Percentiles rank a stretch among this genome's conserved stretches.
Evolutionary conservation across 2,329 filamentous ascomycete species (phyloP).

Genomic region (Epichloe baconii): DNA sequence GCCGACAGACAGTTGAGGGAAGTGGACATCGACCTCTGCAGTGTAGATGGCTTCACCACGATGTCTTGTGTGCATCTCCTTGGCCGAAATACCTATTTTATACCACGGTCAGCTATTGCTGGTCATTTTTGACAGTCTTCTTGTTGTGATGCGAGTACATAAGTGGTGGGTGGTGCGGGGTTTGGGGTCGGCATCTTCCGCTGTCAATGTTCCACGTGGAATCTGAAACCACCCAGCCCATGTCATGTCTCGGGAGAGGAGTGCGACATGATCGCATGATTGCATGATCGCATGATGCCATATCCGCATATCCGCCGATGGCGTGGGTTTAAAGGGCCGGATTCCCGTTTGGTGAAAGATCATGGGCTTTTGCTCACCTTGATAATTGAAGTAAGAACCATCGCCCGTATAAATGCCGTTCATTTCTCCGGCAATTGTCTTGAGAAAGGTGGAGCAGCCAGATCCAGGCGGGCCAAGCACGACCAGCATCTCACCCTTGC

Average conservation of each 20-base stretch:
- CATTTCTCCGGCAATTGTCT: conserved; percentile 72
- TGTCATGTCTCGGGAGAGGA: neutral
- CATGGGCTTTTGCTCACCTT: conserved; percentile 34
- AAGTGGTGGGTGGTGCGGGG: neutral
- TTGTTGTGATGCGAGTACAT: neutral
- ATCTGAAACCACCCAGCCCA: neutral
- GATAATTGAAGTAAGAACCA: conserved; percentile 67
- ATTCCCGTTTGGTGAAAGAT: conserved; percentile 2
- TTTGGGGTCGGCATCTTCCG: conserved; percentile 4
- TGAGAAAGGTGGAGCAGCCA: conserved; percentile 77
- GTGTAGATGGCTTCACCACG: conserved; percentile 81
- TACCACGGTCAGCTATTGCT: conserved; percentile 5
- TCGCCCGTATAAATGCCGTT: conserved; percentile 65
- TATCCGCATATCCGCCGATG: neutral
- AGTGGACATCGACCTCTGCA: conserved; percentile 72
- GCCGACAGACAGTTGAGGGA: conserved; percentile 62
- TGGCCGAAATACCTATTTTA: conserved; percentile 42
- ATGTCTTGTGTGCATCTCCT: conserved; percentile 67
- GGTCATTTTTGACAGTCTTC: neutral
- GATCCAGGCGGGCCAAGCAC: conserved; percentile 59
- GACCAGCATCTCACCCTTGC: conserved; percentile 62
- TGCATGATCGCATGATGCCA: neutral
- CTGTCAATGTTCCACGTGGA: neutral
- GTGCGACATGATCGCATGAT: conserved; percentile 1
- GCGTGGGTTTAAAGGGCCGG: neutral